Evolutionary conservation across 148 eudicot species (phyloP).

Genomic region (Nepenthes mirabilis): DNA sequence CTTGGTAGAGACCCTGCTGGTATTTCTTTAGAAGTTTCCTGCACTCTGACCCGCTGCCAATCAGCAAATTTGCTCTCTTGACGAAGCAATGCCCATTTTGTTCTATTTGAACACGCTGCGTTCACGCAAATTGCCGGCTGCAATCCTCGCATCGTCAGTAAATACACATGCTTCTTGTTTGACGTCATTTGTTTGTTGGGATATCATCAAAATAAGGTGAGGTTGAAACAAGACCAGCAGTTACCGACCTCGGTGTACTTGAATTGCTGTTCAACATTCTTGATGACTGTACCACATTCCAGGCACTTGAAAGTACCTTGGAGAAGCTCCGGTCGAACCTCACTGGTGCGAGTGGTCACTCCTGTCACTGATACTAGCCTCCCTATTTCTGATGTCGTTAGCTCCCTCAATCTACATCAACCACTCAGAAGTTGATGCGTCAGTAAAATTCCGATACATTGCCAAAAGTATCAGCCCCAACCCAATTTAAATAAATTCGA

Average conservation of each 20-base stretch:
- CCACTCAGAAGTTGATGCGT: too few species aligned
- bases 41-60: constrained; percentile 98
- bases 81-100: constrained; percentile 70
- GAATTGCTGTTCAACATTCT: constrained; percentile 89
- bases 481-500: too few species aligned
- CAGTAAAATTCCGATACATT: too few species aligned
- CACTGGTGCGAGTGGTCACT: constrained; percentile 93
- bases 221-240: background rate
- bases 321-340: constrained; percentile 94
- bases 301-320: constrained; percentile 89
- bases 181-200: background rate
- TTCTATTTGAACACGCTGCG: constrained; percentile 68
- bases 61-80: constrained; percentile 96
- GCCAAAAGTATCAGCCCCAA: too few species aligned
- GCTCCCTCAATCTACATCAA: constrained; percentile 60
- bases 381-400: constrained; percentile 72
- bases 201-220: background rate
- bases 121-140: constrained; percentile 90
- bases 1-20: constrained; percentile 97
- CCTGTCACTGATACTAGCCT: constrained; percentile 81
- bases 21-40: constrained; percentile 93
- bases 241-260: constrained; percentile 84
- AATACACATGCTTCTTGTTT: background rate
- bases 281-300: constrained; percentile 65
- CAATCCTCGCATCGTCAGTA: constrained; percentile 3